phyloP scores from a whole-genome alignment of 306 rosid species.

The Malus fusca region DNA sequence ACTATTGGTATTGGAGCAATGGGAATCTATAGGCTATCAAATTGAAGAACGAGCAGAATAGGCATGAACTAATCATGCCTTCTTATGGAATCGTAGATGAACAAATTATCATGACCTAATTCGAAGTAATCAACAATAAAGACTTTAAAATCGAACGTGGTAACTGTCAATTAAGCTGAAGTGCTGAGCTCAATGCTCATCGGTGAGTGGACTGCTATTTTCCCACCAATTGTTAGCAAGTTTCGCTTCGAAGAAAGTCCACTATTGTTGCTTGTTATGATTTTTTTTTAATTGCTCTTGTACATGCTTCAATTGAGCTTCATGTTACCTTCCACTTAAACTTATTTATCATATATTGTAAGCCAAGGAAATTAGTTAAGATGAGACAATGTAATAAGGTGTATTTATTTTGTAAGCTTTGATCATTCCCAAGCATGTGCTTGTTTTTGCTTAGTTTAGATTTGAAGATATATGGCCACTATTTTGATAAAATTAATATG shows the following conservation, averaged over 20 bases:
- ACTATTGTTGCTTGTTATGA: background rate
- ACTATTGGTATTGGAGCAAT: background rate
- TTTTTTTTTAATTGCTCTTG: background rate
- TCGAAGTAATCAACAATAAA: background rate
- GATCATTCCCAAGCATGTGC: background rate
- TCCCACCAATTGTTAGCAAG: conserved; percentile 16
- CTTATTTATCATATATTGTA: background rate
- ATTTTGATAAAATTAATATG: background rate
- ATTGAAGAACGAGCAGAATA: background rate
- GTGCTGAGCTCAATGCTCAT: background rate
- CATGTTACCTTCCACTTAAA: background rate
- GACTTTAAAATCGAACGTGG: background rate
- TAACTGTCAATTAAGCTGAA: background rate
- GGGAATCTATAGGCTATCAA: conserved; percentile 13
- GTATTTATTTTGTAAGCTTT: background rate
- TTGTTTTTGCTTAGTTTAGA: background rate
- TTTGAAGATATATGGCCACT: background rate
- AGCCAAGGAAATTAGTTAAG: background rate
- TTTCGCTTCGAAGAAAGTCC: background rate
- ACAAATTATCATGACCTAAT: background rate
- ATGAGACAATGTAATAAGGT: background rate
- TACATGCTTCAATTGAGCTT: conserved; percentile 4
- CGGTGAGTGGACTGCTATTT: conserved; percentile 1
- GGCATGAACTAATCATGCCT: background rate
- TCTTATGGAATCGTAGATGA: too few species aligned